Base-by-base conservation (phyloP, 495 filamentous ascomycete genomes). In the Xanthoparmelia taractica region DNA sequence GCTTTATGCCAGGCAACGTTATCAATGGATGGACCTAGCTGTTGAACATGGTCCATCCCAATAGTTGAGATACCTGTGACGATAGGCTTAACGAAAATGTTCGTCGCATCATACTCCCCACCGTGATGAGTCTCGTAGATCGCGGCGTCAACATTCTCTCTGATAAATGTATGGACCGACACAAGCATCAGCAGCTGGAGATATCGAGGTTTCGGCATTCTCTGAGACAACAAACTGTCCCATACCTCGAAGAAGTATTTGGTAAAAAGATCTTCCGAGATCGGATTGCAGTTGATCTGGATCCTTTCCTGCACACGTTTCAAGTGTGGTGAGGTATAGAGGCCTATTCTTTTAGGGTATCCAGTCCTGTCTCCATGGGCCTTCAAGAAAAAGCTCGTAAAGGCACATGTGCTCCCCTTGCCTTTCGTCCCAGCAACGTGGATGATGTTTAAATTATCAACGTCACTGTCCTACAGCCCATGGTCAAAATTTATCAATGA, bases 1-100 rank as follows among this genome's bases (percentile, higher is more conserved):
- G 84, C 82, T 71, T 96, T 96, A 69, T 96, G 90, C 92, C 91
- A 95, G 7, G 91, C 90, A 64, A 96, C 94, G 67, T 87, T 80
- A 38, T 89, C 84, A 34, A 94, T 79, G 0, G 89, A 89, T 17
- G 81, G 70, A 8, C 92, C 92, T 25, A 96, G 82, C 66, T 86
- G 78, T 23, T 72, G 77, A 20, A 87, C 80, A 67, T 96, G 92
- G 66, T 96, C 91, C 63, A 95, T 87, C 4, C 88, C 91, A 13
- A 96, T 77, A 23, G 83, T 85, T 27, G 83, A 86, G 40, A 96
- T 85, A 0, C 82, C 90, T 6, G 82, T 82, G 0, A 84, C 86
- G 1, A 85, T 80, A 4, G 91, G 88, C 18, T 77, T 75, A 11
- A 77, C 73, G 10, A 95, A 80, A 20, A 95, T 77, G 65, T 96